phyloP scores from a whole-genome alignment of 139 green algal species.

The Auxenochlorella pyrenoidosa region DNA sequence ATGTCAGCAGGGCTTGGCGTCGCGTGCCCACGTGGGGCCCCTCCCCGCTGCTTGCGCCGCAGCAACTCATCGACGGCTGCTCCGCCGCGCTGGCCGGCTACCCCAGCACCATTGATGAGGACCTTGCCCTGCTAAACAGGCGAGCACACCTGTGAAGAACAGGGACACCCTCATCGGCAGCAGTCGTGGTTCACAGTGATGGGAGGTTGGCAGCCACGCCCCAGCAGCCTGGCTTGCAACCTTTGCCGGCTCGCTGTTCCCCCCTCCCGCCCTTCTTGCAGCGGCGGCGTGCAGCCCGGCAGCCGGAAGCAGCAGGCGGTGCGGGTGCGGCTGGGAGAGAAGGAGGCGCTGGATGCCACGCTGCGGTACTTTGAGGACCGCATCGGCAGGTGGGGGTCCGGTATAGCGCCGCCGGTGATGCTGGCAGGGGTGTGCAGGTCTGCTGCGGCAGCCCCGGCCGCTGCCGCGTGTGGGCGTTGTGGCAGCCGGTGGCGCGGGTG shows the following conservation, averaged over 20 bases:
- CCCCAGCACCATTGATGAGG: slow-evolving; percentile 68
- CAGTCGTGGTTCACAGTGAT: not conserved
- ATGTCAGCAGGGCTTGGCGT: no score
- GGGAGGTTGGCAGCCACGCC: no score
- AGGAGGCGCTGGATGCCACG: slow-evolving; percentile 75
- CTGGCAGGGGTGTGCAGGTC: no score
- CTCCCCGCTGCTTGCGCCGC: not conserved
- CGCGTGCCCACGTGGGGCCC: no score
- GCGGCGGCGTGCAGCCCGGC: slow-evolving; percentile 33
- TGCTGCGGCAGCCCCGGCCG: no score
- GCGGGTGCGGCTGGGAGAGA: slow-evolving; percentile 79
- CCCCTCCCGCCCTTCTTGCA: not conserved
- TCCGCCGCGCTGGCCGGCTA: slow-evolving; percentile 64
- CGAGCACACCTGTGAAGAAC: not conserved
- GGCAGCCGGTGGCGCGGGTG: no score
- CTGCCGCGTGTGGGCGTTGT: no score
- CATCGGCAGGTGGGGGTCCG: slow-evolving; percentile 41
- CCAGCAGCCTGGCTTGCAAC: no score
- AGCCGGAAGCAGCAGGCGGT: slow-evolving; percentile 62
- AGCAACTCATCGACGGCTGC: slow-evolving; percentile 67
- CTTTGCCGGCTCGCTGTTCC: no score
- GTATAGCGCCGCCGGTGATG: no score
- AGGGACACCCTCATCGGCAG: not conserved
- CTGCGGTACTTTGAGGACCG: slow-evolving; percentile 80
- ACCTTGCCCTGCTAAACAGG: slow-evolving; percentile 59